Conservation (phyloP, 2,329 filamentous ascomycete genomes). For the Ophiocordyceps polyrhachis-furcata region DNA sequence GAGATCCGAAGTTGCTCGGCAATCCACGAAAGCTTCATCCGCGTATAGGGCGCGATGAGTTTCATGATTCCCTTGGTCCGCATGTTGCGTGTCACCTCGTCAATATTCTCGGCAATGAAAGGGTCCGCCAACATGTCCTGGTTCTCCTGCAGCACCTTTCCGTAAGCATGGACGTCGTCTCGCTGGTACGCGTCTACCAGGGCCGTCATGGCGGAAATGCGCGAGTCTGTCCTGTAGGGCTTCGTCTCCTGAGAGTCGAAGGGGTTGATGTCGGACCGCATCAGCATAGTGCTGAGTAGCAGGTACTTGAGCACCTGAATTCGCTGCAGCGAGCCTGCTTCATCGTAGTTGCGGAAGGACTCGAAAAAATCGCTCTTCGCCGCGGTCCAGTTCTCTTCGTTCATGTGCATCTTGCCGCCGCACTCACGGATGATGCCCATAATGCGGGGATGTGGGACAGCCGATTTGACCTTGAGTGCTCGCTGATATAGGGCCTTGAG, state of each 20-base stretch:
- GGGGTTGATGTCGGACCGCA: conserved; percentile 96
- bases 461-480: conserved; percentile 83
- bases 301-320: conserved; percentile 97
- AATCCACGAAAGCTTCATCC: conserved; percentile 77
- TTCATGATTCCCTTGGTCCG: conserved; percentile 89
- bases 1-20: conserved; percentile 76
- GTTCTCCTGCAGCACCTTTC: conserved; percentile 71
- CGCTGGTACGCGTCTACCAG: conserved; percentile 91
- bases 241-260: conserved; percentile 99
- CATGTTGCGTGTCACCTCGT: conserved; percentile 96
- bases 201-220: conserved; percentile 93
- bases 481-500: conserved; percentile 84
- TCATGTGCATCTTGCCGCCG: conserved; percentile 99
- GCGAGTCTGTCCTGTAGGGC: conserved; percentile 87
- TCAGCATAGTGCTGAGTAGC: conserved; percentile 91
- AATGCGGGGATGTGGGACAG: conserved; percentile 93
- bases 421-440: conserved; percentile 99
- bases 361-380: conserved; percentile 97
- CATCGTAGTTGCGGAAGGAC: conserved; percentile 96
- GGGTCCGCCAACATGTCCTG: conserved; percentile 77
- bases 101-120: conserved; percentile 97
- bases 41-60: conserved; percentile 83
- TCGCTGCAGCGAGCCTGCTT: conserved; percentile 85
- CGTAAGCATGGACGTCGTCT: conserved; percentile 84
- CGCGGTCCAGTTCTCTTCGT: conserved; percentile 97